Evolutionary conservation across 306 rosid species (phyloP).

Genomic region (Rosa lucieae): DNA sequence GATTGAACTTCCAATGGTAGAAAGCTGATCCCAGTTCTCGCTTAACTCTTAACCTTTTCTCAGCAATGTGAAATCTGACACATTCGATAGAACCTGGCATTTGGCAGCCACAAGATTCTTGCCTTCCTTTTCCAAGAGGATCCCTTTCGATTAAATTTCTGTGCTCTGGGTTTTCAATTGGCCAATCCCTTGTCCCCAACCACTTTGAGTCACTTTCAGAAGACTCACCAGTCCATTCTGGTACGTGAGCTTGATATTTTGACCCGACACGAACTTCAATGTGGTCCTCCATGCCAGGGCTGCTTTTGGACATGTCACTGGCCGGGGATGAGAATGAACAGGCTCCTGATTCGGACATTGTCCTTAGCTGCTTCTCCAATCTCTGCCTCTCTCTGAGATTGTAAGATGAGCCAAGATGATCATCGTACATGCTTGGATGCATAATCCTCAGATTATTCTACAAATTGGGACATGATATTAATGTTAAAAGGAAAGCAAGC

Average conservation of each 20-base stretch:
- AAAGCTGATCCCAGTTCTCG: slow-evolving; percentile 68
- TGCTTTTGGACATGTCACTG: slow-evolving; percentile 31
- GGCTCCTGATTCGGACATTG: slow-evolving; percentile 25
- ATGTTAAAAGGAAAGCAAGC: slow-evolving; percentile 21
- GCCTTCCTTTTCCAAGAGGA: slow-evolving; percentile 85
- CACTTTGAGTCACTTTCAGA: slow-evolving; percentile 70
- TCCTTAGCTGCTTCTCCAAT: slow-evolving; percentile 31
- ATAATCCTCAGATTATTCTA: slow-evolving; percentile 56
- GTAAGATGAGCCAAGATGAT: slow-evolving; percentile 46
- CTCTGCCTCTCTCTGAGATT: slow-evolving; percentile 63
- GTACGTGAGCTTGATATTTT: slow-evolving; percentile 56
- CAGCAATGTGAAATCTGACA: slow-evolving; percentile 59
- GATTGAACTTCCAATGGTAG: slow-evolving; percentile 54
- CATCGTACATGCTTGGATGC: slow-evolving; percentile 77
- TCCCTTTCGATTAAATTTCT: slow-evolving; percentile 60
- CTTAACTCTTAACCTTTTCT: slow-evolving; percentile 59
- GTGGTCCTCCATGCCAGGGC: slow-evolving; percentile 20
- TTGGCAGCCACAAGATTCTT: slow-evolving; percentile 66
- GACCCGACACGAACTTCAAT: slow-evolving; percentile 40
- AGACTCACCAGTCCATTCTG: slow-evolving; percentile 55
- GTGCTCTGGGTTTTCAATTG: slow-evolving; percentile 35
- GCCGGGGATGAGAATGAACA: slow-evolving; percentile 33
- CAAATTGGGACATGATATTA: slow-evolving; percentile 27
- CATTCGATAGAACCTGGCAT: slow-evolving; percentile 61
- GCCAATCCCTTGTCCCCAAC: slow-evolving; percentile 74